phyloP scores from a whole-genome alignment of 225 moss, liverwort and hornwort species.

The Polytrichum commune region DNA sequence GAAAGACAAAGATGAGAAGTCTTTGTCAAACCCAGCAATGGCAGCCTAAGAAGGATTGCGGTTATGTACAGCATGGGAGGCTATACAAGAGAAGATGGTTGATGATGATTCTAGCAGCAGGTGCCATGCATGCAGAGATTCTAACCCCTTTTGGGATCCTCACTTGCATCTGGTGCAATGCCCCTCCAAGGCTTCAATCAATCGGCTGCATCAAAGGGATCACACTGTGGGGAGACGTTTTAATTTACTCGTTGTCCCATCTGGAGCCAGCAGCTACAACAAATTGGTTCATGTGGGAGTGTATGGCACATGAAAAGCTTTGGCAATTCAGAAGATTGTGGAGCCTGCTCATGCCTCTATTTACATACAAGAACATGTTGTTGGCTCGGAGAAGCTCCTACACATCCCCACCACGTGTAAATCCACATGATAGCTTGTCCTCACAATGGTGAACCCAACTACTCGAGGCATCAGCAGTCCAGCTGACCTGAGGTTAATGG shows the following conservation, averaged over 20 bases:
- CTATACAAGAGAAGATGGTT: too few species aligned
- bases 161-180: too few species aligned
- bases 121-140: too few species aligned
- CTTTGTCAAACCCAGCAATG: conserved; percentile 41
- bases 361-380: neutral
- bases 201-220: neutral
- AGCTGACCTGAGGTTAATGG: too few species aligned
- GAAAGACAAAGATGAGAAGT: conserved; percentile 67
- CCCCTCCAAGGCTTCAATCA: neutral
- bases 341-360: neutral
- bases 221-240: neutral
- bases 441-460: too few species aligned
- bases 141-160: too few species aligned
- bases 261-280: neutral
- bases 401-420: too few species aligned
- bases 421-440: too few species aligned
- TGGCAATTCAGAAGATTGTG: neutral
- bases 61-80: neutral
- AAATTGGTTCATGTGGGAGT: neutral
- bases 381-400: neutral
- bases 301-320: too few species aligned
- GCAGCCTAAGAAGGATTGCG: conserved; percentile 23
- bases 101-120: too few species aligned
- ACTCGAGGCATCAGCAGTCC: too few species aligned
- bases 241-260: neutral